Percentiles rank a stretch among this genome's conserved stretches.
phyloP scores from a whole-genome alignment of 2,329 filamentous ascomycete species.

The Scedosporium dehoogii region DNA sequence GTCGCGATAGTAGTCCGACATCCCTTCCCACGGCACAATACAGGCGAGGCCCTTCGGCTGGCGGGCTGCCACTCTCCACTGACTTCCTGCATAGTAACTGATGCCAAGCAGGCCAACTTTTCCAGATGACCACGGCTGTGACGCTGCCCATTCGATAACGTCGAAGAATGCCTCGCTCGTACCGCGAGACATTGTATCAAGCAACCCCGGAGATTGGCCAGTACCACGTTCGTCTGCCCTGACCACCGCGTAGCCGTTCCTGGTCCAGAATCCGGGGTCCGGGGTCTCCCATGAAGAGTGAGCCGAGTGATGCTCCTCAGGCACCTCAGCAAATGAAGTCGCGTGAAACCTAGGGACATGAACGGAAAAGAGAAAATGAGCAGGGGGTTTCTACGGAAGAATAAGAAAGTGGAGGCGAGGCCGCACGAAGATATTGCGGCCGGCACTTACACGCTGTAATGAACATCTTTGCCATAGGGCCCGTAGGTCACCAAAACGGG shows the following conservation, averaged over 20 bases:
- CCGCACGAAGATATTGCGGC: background rate
- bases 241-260: slow-evolving; percentile 43
- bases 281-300: slow-evolving; percentile 52
- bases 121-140: slow-evolving; percentile 33
- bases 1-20: slow-evolving; percentile 46
- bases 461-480: slow-evolving; percentile 65
- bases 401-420: background rate
- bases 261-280: slow-evolving; percentile 46
- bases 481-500: slow-evolving; percentile 63
- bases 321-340: slow-evolving; percentile 36
- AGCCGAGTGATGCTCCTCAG: slow-evolving; percentile 38
- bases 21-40: slow-evolving; percentile 42
- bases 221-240: slow-evolving; percentile 39
- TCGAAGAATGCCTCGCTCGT: slow-evolving; percentile 37
- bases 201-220: slow-evolving; percentile 34
- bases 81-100: slow-evolving; percentile 31
- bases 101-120: slow-evolving; percentile 38
- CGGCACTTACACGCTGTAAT: slow-evolving; percentile 39
- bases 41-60: slow-evolving; percentile 31
- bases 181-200: slow-evolving; percentile 38
- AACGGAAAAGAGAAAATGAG: background rate
- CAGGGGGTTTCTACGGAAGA: background rate
- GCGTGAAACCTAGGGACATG: slow-evolving; percentile 22
- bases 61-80: slow-evolving; percentile 37
- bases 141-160: slow-evolving; percentile 36